phyloP scores from a whole-genome alignment of 768 basidiomycete species.

The Phaeotremella skinneri region DNA sequence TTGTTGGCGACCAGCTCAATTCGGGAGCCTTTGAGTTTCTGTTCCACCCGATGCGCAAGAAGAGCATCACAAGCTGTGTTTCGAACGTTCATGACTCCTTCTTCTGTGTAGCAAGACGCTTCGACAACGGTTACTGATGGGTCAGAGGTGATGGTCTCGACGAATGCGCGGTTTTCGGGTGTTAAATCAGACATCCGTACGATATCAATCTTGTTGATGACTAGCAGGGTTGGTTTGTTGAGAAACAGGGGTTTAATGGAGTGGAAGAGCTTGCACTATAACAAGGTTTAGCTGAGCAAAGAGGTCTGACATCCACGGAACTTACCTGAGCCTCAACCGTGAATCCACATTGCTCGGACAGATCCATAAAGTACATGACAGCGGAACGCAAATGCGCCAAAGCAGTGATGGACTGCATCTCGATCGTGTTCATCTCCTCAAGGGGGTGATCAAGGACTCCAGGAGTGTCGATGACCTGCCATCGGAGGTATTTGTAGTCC shows the following conservation, averaged over 20 bases:
- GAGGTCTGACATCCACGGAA: conserved; percentile 16
- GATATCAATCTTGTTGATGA: conserved; percentile 97
- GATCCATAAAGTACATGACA: conserved; percentile 97
- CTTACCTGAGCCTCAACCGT: conserved; percentile 89
- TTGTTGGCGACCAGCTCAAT: conserved; percentile 90
- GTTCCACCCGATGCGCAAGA: conserved; percentile 88
- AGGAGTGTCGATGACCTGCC: conserved; percentile 99
- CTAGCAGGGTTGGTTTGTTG: conserved; percentile 87
- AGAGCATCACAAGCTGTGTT: conserved; percentile 93
- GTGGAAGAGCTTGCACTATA: conserved; percentile 93
- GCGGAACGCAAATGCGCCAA: conserved; percentile 92
- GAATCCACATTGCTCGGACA: conserved; percentile 97
- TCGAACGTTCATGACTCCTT: conserved; percentile 96
- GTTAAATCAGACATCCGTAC: conserved; percentile 79
- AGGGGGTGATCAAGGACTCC: conserved; percentile 96
- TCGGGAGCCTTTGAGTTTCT: conserved; percentile 89
- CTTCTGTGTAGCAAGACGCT: conserved; percentile 91
- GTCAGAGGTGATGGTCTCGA: conserved; percentile 74
- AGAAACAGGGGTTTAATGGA: conserved; percentile 97
- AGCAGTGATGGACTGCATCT: conserved; percentile 98
- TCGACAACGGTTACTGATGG: conserved; percentile 72
- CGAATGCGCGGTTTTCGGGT: conserved; percentile 69
- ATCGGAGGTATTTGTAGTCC: conserved; percentile 97
- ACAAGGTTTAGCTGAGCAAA: conserved; percentile 8
- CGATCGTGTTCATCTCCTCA: conserved; percentile 99